A percentile compares a stretch with the other conserved stretches of the same genome.
Conservation (phyloP, 2,329 filamentous ascomycete species). For the Fusarium sp. region DNA sequence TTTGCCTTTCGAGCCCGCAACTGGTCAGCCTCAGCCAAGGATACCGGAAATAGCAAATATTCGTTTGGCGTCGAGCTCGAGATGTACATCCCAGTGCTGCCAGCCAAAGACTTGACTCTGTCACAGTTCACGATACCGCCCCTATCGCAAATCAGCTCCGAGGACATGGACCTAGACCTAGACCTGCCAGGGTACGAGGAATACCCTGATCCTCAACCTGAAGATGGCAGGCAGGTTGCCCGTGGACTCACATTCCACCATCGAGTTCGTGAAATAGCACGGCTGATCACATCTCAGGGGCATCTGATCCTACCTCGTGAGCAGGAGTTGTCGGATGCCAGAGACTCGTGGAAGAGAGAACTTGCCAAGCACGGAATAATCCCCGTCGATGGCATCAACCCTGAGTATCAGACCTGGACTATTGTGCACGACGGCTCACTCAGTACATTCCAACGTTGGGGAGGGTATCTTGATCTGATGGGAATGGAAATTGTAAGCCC, state of each 20-base stretch:
- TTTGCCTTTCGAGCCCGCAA: background rate
- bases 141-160: background rate
- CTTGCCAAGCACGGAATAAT: conserved; percentile 5
- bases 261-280: background rate
- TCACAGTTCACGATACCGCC: background rate
- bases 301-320: background rate
- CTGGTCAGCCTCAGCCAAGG: background rate
- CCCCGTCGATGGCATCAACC: background rate
- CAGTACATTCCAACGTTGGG: background rate
- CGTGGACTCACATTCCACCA: background rate
- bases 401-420: conserved; percentile 28
- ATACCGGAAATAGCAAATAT: conserved; percentile 12
- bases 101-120: no score
- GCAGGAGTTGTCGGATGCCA: background rate
- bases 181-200: background rate
- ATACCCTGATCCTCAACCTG: conserved; percentile 6
- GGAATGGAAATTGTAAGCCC: conserved; percentile 31
- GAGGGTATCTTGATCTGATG: conserved; percentile 12
- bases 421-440: conserved; percentile 18
- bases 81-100: conserved; percentile 17
- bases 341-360: background rate
- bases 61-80: conserved; percentile 40
- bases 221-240: conserved; percentile 16
- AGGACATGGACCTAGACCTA: background rate
- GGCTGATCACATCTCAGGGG: background rate